Evolutionary conservation across 2,329 filamentous ascomycete genomes (phyloP).

Genomic region (Arthrobotrys iridis): DNA sequence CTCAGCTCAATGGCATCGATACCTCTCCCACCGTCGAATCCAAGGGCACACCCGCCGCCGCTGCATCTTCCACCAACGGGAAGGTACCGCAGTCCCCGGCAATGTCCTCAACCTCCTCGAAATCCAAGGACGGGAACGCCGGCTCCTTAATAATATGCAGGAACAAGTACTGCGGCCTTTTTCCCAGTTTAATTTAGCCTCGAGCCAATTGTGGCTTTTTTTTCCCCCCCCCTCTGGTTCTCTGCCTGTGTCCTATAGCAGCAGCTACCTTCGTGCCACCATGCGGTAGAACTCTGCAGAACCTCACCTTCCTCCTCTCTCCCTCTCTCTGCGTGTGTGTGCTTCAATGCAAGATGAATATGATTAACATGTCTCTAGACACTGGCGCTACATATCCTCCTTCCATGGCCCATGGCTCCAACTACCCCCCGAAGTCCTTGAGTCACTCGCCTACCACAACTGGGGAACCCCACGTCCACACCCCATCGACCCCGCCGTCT

Average conservation of each 20-base stretch:
- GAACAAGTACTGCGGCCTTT: constrained; percentile 47
- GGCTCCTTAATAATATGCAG: constrained; percentile 52
- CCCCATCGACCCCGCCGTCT: constrained; percentile 80
- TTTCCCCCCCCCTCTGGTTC: neutral
- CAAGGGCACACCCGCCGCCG: neutral
- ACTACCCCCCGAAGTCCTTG: constrained; percentile 79
- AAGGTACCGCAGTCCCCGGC: constrained; percentile 51
- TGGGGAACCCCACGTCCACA: constrained; percentile 79
- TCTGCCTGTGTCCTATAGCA: neutral
- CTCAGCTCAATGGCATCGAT: constrained; percentile 53
- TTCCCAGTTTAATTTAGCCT: neutral
- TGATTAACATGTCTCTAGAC: constrained; percentile 65
- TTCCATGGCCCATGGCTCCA: constrained; percentile 87
- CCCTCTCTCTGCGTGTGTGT: neutral
- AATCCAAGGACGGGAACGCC: constrained; percentile 49
- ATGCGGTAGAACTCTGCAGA: neutral
- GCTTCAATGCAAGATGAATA: neutral
- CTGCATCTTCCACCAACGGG: constrained; percentile 30
- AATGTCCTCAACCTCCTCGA: constrained; percentile 49
- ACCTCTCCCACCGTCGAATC: constrained; percentile 21
- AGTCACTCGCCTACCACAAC: constrained; percentile 80
- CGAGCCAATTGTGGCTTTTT: constrained; percentile 1
- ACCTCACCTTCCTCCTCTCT: neutral
- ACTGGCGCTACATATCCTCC: constrained; percentile 85
- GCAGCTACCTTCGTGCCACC: too few relatives aligned